Conservation (phyloP, 306 rosid species). For the Hippophae rhamnoides region DNA sequence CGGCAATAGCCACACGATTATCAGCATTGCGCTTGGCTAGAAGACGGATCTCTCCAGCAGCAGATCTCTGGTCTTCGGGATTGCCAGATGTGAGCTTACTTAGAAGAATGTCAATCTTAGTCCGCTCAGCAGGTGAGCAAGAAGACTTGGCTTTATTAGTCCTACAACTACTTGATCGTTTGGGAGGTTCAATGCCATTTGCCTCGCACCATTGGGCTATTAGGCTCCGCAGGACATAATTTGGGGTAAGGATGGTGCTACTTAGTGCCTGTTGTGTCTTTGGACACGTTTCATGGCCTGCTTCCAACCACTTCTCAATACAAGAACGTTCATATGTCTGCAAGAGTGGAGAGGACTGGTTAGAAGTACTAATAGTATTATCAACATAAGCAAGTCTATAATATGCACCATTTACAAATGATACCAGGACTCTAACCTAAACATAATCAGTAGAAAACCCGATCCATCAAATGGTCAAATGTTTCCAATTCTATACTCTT, state of each 20-base stretch:
- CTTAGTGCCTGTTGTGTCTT: conserved; percentile 81
- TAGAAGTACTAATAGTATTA: conserved; percentile 13
- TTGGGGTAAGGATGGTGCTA: conserved; percentile 75
- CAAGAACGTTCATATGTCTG: conserved; percentile 95
- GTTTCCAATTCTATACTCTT: conserved; percentile 11
- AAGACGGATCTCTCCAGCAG: conserved; percentile 94
- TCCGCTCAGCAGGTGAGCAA: conserved; percentile 69
- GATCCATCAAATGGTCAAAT: conserved; percentile 1
- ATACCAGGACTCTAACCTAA: conserved; percentile 7
- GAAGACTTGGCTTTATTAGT: conserved; percentile 54
- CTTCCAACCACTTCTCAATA: conserved; percentile 91
- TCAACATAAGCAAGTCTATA: conserved; percentile 1
- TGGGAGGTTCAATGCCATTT: conserved; percentile 90
- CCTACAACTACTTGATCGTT: conserved; percentile 57
- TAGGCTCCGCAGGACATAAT: conserved; percentile 84
- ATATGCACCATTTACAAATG: conserved; percentile 5
- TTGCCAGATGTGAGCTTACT: conserved; percentile 51
- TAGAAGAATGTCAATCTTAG: conserved; percentile 61
- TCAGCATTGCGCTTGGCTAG: conserved; percentile 96
- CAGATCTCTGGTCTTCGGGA: conserved; percentile 79
- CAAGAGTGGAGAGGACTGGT: conserved; percentile 27
- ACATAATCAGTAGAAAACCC: conserved; percentile 13
- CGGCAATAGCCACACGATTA: conserved; percentile 94
- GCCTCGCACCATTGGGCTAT: conserved; percentile 96
- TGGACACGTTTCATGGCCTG: conserved; percentile 84